Percentiles rank a stretch among this genome's conserved stretches.
These are phyloP conservation scores for Alternaria sp. DNA, from an alignment of 2,329 filamentous ascomycete species.

Conservation along the genomic window DNA sequence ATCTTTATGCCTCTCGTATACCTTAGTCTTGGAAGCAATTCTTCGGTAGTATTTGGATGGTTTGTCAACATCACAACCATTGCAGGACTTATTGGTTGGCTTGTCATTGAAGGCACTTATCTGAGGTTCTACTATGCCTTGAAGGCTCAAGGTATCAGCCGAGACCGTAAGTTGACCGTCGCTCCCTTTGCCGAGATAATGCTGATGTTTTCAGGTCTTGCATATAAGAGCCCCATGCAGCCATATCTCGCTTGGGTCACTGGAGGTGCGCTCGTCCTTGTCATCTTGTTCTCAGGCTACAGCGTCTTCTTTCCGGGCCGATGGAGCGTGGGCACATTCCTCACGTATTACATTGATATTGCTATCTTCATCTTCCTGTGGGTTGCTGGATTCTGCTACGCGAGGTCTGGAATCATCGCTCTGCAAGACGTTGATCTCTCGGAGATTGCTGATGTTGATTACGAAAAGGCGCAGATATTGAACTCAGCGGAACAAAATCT, in stretches of 20 bases:
- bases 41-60: slow-evolving; percentile 65
- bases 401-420: neutral
- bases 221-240: slow-evolving; percentile 10
- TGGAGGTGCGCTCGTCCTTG: slow-evolving; percentile 53
- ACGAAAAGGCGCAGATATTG: neutral
- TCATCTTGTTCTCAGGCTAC: slow-evolving; percentile 79
- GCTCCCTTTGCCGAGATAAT: neutral
- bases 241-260: slow-evolving; percentile 6
- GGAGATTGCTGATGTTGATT: slow-evolving; percentile 2
- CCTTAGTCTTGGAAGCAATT: slow-evolving; percentile 54
- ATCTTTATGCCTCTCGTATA: slow-evolving; percentile 66
- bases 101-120: slow-evolving; percentile 62
- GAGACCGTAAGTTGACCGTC: slow-evolving; percentile 3
- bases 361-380: slow-evolving; percentile 20
- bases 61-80: slow-evolving; percentile 72
- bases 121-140: slow-evolving; percentile 59
- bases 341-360: slow-evolving; percentile 63
- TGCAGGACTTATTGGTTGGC: slow-evolving; percentile 60
- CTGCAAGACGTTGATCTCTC: neutral
- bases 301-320: slow-evolving; percentile 72
- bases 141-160: slow-evolving; percentile 58
- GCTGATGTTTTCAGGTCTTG: neutral
- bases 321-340: slow-evolving; percentile 60
- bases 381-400: neutral
- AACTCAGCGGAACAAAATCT: neutral